Percentiles rank a stretch among this genome's conserved stretches.
phyloP scores from a whole-genome alignment of 73 alveolate species.

The Paramecium pentaurelia region DNA sequence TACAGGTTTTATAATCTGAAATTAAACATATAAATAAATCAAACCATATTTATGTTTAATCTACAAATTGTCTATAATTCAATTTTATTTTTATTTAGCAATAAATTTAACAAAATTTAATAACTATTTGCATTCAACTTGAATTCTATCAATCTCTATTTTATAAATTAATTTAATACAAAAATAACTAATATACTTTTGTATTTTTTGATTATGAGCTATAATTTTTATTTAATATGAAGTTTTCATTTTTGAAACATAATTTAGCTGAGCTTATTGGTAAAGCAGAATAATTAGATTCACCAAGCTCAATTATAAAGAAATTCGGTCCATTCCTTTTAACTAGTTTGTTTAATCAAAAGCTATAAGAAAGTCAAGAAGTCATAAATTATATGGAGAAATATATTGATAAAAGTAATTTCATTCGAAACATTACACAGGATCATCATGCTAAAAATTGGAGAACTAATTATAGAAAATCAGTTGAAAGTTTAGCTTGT shows the following conservation, averaged over 20 bases:
- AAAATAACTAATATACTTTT: too few species aligned
- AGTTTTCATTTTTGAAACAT: not conserved
- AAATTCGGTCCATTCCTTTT: not conserved
- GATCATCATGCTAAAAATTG: not conserved
- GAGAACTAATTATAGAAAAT: not conserved
- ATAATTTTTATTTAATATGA: not conserved
- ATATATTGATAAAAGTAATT: not conserved
- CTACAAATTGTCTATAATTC: not conserved
- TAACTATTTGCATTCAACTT: not conserved
- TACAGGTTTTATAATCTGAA: too few species aligned
- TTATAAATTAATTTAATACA: too few species aligned
- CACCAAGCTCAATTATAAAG: not conserved
- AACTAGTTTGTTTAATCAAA: not conserved
- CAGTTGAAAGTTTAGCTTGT: not conserved
- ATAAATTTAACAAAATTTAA: too few species aligned
- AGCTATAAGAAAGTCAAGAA: not conserved
- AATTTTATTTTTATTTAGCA: not conserved
- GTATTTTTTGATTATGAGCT: not conserved
- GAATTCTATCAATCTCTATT: not conserved
- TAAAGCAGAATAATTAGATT: not conserved
- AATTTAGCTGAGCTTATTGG: not conserved
- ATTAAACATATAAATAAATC: too few species aligned
- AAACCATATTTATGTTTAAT: too few species aligned
- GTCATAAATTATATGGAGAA: not conserved
- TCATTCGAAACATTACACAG: not conserved